A percentile compares a stretch with the other conserved stretches of the same genome.
Conservation (phyloP, 1,139 yeast species). For the Zygosaccharomyces sapae region DNA sequence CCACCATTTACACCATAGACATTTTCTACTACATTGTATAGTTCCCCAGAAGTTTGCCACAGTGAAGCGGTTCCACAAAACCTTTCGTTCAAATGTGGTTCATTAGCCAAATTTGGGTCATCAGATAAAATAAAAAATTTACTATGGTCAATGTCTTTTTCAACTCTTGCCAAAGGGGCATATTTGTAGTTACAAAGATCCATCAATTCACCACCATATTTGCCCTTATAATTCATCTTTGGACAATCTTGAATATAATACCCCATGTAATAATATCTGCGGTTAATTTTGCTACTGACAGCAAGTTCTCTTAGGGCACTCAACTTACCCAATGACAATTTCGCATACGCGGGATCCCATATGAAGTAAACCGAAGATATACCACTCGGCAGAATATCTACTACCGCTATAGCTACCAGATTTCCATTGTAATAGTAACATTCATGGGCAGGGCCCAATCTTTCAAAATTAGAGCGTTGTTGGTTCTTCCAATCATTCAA, state of each 20-base stretch:
- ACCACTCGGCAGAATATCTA: constrained; percentile 73
- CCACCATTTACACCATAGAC: constrained; percentile 38
- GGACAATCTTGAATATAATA: constrained; percentile 73
- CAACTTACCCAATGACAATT: constrained; percentile 70
- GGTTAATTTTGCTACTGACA: constrained; percentile 38
- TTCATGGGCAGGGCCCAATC: constrained; percentile 63
- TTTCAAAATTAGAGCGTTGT: constrained; percentile 14
- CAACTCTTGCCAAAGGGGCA: constrained; percentile 42
- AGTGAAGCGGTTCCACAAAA: constrained; percentile 5
- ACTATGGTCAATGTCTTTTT: constrained; percentile 39
- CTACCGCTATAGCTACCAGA: constrained; percentile 70
- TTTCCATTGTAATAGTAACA: constrained; percentile 63
- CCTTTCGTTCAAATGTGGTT: constrained; percentile 21
- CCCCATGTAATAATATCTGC: constrained; percentile 64
- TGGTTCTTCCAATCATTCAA: constrained; percentile 37
- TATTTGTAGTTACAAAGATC: constrained; percentile 50
- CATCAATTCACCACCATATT: constrained; percentile 69
- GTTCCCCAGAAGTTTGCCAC: constrained; percentile 1
- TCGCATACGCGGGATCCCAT: constrained; percentile 79
- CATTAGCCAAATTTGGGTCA: constrained; percentile 10
- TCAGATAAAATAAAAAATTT: constrained; percentile 40
- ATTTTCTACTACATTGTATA: constrained; percentile 38
- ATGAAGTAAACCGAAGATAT: constrained; percentile 82
- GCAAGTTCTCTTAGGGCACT: constrained; percentile 71
- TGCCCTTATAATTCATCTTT: constrained; percentile 79